phyloP scores from a whole-genome alignment of 805 yeast genomes.

The Jamesozyma jinghongensis region DNA sequence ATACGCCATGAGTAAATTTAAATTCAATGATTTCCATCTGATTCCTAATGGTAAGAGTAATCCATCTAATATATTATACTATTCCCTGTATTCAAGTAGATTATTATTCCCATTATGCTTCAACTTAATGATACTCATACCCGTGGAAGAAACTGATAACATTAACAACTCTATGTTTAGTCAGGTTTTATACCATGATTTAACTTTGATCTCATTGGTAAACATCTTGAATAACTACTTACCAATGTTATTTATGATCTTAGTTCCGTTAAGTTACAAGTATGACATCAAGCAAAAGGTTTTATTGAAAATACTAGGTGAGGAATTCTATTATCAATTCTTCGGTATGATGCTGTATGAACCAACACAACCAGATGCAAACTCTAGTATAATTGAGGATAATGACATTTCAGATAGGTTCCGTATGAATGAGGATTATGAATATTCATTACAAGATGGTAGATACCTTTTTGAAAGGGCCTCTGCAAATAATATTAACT shows the following conservation, averaged over 20 bases:
- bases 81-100: conserved; percentile 27
- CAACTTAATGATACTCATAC: conserved; percentile 25
- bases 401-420: conserved; percentile 9
- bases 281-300: conserved; percentile 25
- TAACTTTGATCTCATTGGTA: conserved; percentile 24
- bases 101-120: conserved; percentile 29
- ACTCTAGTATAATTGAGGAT: background rate
- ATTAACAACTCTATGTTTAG: conserved; percentile 17
- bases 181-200: conserved; percentile 19
- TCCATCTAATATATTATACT: conserved; percentile 27
- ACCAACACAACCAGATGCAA: conserved; percentile 8
- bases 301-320: conserved; percentile 23
- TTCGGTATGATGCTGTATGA: conserved; percentile 28
- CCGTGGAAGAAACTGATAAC: conserved; percentile 2
- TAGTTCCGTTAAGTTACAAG: conserved; percentile 21
- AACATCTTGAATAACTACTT: conserved; percentile 21
- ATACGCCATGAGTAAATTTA: conserved; percentile 28
- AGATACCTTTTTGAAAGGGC: conserved; percentile 27
- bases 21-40: conserved; percentile 27
- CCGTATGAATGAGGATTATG: conserved; percentile 36
- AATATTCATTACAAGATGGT: conserved; percentile 30
- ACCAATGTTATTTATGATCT: conserved; percentile 21
- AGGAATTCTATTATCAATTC: conserved; percentile 28
- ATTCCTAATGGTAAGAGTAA: conserved; percentile 28
- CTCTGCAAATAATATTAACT: conserved; percentile 15